Base-by-base conservation (phyloP, 352 stramenopile species). In the Thraustochytrium striatum region DNA sequence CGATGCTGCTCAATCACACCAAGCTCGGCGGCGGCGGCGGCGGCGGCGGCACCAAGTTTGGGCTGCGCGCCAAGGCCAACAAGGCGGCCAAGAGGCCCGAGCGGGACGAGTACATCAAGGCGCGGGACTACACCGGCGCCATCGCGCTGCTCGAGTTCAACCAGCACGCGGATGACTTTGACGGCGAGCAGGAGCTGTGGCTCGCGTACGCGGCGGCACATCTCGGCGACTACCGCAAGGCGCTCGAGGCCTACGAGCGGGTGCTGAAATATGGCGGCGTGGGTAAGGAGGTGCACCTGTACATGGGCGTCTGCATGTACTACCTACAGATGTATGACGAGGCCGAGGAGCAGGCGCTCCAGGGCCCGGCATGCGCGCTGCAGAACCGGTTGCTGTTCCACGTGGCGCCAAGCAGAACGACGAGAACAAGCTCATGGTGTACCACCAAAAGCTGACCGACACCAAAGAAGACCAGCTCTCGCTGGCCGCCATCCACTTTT, bases 341-440 rank as follows among this genome's bases (percentile, higher is more conserved):
- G 41, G 89, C 91, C 0, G 88, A 93, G 69, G 88, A 93, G 72
- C 86, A 91, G 55, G 90, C 88, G 0, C 81, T 87, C 39, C 87
- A 87, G 39, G 89, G 89, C 0, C 90, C 90, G 0, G 82, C 89
- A 47, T 87, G 88, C 0, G 82, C 88, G 41, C 84, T 98, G 28
- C 91, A 96, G 85, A 97, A 93, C 70, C 90, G 95, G 16, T 85
- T 98, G 32, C 86, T 98, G 19, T 96, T 98, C 81, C 92, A 98
- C 82, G 90, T 95, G 59, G 91, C 93, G 2, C 91, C 82, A 96
- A 96, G 81, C 84, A 62, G 0, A 78, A 91, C 0, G 91, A 98
- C 78, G 93, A 98, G 73, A 92, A 95, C 82, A 97, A 97, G 83
- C 82, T 98, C 35, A 88, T 97, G 32, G 87, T 92, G 65, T 96